These are phyloP conservation scores for Rhodotorula kratochvilovae DNA, from an alignment of 768 basidiomycete species.

Conservation along the genomic window DNA sequence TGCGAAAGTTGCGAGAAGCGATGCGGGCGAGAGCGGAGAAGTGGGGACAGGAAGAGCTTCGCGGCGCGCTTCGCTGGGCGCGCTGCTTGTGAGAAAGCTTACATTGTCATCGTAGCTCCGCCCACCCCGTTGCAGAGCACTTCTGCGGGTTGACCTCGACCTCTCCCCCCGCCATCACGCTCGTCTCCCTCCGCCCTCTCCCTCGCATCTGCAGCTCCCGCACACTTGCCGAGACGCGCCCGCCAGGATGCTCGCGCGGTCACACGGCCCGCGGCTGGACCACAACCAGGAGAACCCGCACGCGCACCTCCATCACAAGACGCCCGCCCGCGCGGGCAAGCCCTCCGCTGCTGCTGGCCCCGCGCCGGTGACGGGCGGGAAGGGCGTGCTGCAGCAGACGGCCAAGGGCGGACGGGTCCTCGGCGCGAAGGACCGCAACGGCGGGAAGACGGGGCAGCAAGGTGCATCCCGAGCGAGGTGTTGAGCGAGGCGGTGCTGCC, in stretches of 20 bases:
- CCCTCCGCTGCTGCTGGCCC: neutral
- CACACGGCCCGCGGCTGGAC: constrained; percentile 2
- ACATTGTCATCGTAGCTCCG: no score
- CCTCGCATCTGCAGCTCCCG: neutral
- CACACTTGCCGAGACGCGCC: no score
- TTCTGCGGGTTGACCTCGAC: no score
- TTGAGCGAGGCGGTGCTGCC: neutral
- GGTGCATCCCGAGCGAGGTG: neutral
- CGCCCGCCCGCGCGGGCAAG: constrained; percentile 19
- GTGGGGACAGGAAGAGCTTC: no score
- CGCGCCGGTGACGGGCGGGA: constrained; percentile 8
- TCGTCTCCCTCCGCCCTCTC: neutral
- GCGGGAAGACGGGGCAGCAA: neutral
- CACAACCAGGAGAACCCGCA: constrained; percentile 16
- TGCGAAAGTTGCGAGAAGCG: no score
- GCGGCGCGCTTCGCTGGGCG: no score
- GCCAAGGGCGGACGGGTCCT: constrained; percentile 4
- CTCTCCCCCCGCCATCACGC: neutral
- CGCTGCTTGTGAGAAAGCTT: no score
- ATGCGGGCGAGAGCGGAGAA: no score
- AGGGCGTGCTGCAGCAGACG: constrained; percentile 1
- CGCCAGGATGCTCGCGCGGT: constrained; percentile 10
- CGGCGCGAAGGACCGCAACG: constrained; percentile 12
- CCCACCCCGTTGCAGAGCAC: no score
- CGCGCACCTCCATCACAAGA: constrained; percentile 9